Evolutionary conservation across 2,329 filamentous ascomycete species (phyloP).

Genomic region (Xylariaceae sp.): DNA sequence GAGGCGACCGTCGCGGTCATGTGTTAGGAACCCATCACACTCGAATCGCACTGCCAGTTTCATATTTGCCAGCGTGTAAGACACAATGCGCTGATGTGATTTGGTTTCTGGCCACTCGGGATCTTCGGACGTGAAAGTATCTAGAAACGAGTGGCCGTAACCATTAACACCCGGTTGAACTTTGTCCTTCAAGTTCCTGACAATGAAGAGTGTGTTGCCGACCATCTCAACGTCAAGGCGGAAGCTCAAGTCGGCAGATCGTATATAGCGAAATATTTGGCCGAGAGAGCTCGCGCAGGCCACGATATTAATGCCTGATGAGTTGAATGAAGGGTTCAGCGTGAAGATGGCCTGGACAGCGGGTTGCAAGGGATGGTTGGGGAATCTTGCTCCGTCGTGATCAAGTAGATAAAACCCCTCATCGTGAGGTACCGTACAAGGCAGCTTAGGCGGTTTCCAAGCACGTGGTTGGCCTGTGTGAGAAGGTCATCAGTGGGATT

Average conservation of each 20-base stretch:
- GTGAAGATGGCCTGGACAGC: neutral
- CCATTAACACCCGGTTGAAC: neutral
- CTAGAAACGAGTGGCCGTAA: neutral
- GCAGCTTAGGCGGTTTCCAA: neutral
- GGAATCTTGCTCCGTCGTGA: neutral
- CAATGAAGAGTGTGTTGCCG: neutral
- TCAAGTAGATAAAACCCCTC: neutral
- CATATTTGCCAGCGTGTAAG: neutral
- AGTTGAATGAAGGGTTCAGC: neutral
- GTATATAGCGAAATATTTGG: neutral
- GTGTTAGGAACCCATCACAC: neutral
- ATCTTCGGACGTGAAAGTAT: neutral
- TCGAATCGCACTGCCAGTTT: neutral
- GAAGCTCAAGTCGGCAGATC: neutral
- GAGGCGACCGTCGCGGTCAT: too few species aligned
- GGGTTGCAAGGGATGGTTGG: neutral
- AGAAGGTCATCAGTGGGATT: neutral
- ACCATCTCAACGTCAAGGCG: neutral
- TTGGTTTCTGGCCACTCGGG: neutral
- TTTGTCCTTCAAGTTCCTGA: neutral
- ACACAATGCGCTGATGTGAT: neutral
- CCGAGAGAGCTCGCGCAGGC: neutral
- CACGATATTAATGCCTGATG: neutral
- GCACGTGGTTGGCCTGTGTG: neutral
- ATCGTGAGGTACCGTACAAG: neutral